A percentile compares a stretch with the other conserved stretches of the same genome.
Evolutionary conservation across 139 green algal species (phyloP).

Genomic region (Medakamo hakoo): DNA sequence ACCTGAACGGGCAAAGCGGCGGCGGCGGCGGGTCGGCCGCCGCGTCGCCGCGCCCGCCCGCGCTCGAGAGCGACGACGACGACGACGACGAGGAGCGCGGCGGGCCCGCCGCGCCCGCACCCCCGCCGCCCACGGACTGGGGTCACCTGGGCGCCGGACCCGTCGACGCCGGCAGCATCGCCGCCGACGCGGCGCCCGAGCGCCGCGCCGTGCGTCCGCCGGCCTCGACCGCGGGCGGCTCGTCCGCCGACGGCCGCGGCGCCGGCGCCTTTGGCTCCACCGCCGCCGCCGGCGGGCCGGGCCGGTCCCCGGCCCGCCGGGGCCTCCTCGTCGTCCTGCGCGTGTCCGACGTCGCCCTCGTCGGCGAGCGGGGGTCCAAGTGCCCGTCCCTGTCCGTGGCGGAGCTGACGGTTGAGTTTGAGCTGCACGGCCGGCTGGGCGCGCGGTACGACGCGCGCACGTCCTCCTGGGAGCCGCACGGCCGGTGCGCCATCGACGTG

Average conservation of each 20-base stretch:
- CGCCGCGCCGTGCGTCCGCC: not conserved
- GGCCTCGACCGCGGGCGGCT: not conserved
- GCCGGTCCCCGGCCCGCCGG: slow-evolving; percentile 2
- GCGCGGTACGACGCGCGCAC: not conserved
- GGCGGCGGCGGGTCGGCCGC: not conserved
- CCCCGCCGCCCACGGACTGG: not conserved
- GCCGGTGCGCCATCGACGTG: slow-evolving; percentile 32
- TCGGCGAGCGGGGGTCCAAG: slow-evolving; percentile 57
- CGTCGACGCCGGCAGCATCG: not conserved
- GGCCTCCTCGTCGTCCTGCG: slow-evolving; percentile 35
- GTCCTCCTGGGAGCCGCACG: slow-evolving; percentile 9
- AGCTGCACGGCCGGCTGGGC: slow-evolving; percentile 2
- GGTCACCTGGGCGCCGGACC: not conserved
- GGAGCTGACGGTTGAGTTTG: slow-evolving; percentile 39
- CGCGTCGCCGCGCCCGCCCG: not conserved
- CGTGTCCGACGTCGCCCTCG: slow-evolving; percentile 33
- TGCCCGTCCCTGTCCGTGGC: slow-evolving; percentile 51
- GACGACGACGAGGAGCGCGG: not conserved
- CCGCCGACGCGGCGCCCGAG: too few species aligned
- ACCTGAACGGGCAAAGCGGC: not conserved
- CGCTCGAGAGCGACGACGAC: not conserved
- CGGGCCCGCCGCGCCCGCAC: not conserved
- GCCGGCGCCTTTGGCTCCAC: too few species aligned
- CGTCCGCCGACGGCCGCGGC: too few species aligned
- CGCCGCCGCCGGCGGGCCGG: too few species aligned